Evolutionary conservation across 2,329 filamentous ascomycete genomes (phyloP).

Genomic region (Colletotrichum sp.): DNA sequence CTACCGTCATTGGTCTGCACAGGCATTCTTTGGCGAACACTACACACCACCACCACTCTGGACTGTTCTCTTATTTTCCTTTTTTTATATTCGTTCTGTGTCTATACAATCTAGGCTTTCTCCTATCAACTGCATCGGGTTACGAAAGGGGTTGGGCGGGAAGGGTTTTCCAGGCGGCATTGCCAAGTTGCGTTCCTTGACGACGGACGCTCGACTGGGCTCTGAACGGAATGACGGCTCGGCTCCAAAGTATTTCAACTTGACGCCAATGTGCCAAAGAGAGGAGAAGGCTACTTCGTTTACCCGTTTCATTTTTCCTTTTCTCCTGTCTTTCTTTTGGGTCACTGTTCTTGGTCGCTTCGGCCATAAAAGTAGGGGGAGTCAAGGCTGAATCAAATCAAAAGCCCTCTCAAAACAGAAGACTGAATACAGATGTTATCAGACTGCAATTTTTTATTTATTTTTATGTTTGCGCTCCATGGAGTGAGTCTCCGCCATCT

Average conservation of each 20-base stretch:
- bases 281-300: neutral
- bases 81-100: conserved; percentile 1
- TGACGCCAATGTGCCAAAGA: neutral
- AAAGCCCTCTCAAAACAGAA: neutral
- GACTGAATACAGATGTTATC: conserved; percentile 14
- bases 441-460: neutral
- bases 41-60: conserved; percentile 1
- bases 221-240: neutral
- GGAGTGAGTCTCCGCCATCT: neutral
- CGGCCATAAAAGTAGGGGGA: neutral
- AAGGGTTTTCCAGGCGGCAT: neutral
- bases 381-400: neutral
- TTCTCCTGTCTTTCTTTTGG: neutral
- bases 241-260: neutral
- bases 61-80: neutral
- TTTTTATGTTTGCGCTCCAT: neutral
- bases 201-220: neutral
- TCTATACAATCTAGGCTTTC: conserved; percentile 14
- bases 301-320: neutral
- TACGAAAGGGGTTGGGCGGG: neutral
- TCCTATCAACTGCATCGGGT: neutral
- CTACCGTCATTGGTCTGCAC: neutral
- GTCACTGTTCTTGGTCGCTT: neutral
- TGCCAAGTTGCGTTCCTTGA: neutral
- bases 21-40: neutral